A percentile compares a stretch with the other conserved stretches of the same genome.
These are phyloP conservation scores for Leonotis leonurus DNA, from an alignment of 257 asterid genomes.

Conservation along the genomic window DNA sequence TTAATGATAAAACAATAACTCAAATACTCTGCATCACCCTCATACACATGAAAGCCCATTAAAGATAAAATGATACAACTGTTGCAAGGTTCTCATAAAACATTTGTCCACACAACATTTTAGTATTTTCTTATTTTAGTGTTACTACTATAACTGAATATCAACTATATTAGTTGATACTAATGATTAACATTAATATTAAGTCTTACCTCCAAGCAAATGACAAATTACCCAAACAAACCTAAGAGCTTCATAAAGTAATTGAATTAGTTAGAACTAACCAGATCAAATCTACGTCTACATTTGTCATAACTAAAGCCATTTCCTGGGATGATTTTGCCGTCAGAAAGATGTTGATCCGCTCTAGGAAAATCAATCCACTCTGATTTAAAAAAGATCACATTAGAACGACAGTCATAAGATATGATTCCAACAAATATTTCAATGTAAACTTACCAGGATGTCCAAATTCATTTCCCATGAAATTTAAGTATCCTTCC, in stretches of 20 bases:
- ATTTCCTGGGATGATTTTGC: slow-evolving; percentile 66
- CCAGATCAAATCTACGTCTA: slow-evolving; percentile 97
- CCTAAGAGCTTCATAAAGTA: not conserved
- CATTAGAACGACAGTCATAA: not conserved
- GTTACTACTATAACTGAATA: too few species aligned
- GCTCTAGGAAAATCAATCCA: slow-evolving; percentile 99
- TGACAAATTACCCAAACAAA: not conserved
- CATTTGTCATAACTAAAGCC: slow-evolving; percentile 82
- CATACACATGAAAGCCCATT: slow-evolving; percentile 23
- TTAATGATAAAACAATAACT: too few species aligned
- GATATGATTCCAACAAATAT: not conserved
- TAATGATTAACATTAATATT: too few species aligned
- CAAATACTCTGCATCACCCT: too few species aligned
- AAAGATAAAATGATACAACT: not conserved
- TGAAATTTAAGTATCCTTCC: slow-evolving; percentile 96
- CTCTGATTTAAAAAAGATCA: slow-evolving; percentile 41
- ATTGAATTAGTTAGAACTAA: slow-evolving; percentile 20
- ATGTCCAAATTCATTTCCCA: slow-evolving; percentile 99
- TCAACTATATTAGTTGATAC: too few species aligned
- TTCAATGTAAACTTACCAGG: slow-evolving; percentile 53
- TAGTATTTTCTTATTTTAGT: too few species aligned
- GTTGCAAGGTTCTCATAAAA: slow-evolving; percentile 2
- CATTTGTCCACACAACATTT: too few species aligned
- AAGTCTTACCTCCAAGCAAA: too few species aligned
- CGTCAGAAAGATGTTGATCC: slow-evolving; percentile 75